Conservation (phyloP, 169 alveolate genomes). For the Cryptosporidium parvum region DNA sequence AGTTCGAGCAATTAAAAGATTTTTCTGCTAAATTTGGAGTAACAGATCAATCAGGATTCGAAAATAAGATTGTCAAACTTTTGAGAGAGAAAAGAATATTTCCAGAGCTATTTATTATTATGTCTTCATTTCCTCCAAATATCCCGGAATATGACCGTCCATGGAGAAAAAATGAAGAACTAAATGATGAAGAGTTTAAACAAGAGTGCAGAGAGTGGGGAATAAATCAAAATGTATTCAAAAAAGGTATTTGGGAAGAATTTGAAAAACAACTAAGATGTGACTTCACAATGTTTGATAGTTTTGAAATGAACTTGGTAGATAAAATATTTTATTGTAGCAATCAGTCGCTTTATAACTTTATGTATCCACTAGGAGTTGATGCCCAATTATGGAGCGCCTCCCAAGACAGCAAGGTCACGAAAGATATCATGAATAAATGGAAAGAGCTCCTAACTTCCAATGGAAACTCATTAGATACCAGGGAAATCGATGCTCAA, state of each 20-base stretch:
- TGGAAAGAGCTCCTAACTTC: conserved; percentile 19
- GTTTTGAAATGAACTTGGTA: conserved; percentile 9
- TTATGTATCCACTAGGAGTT: conserved; percentile 46
- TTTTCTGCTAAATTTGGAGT: background rate
- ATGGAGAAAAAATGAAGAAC: conserved; percentile 50
- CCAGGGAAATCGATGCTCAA: conserved; percentile 16
- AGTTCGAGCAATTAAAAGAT: conserved; percentile 9
- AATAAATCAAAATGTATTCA: conserved; percentile 53
- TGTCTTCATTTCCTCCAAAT: conserved; percentile 64
- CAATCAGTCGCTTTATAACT: background rate
- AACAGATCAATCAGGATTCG: background rate
- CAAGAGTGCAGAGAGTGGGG: conserved; percentile 72
- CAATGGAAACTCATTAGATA: conserved; percentile 10
- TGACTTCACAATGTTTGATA: conserved; percentile 56
- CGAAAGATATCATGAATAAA: conserved; percentile 8
- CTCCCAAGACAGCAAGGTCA: conserved; percentile 20
- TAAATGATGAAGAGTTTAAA: conserved; percentile 43
- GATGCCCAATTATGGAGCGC: conserved; percentile 69
- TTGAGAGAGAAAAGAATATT: conserved; percentile 44
- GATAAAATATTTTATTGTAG: conserved; percentile 2
- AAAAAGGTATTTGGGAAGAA: conserved; percentile 55
- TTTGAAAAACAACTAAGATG: conserved; percentile 54
- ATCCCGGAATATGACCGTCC: conserved; percentile 37
- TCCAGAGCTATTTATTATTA: conserved; percentile 51
- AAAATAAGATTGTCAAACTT: background rate